Conservation (phyloP, 83 land plant genomes). For the Picea abies region DNA sequence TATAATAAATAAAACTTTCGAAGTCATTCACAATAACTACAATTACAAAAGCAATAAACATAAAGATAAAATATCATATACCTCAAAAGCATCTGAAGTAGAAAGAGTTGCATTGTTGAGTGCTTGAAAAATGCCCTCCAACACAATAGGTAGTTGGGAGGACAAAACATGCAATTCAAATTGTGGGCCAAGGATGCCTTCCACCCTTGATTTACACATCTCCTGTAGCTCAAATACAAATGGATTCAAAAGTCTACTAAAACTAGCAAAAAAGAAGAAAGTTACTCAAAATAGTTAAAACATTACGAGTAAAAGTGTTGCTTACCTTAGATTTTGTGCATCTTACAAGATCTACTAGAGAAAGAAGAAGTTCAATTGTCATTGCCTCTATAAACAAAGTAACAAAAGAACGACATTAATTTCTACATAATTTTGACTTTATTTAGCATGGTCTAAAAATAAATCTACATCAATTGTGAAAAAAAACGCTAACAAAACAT, state of each 20-base stretch:
- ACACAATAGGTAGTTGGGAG: background rate
- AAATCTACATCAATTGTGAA: no score
- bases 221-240: conserved; percentile 2
- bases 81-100: conserved; percentile 8
- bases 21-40: background rate
- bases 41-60: background rate
- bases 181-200: background rate
- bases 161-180: conserved; percentile 9
- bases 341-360: background rate
- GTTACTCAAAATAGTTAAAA: background rate
- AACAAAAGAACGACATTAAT: no score
- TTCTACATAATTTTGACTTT: no score
- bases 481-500: no score
- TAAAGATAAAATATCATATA: background rate
- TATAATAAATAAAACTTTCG: background rate
- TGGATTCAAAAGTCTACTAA: background rate
- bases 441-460: no score
- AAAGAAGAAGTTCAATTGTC: background rate
- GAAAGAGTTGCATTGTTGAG: background rate
- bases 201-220: background rate
- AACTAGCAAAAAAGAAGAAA: background rate
- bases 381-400: background rate
- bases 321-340: conserved; percentile 10
- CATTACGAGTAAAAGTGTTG: background rate
- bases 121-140: conserved; percentile 7